phyloP scores from a whole-genome alignment of 768 basidiomycete species.

The Panaeolus cyanescens region DNA sequence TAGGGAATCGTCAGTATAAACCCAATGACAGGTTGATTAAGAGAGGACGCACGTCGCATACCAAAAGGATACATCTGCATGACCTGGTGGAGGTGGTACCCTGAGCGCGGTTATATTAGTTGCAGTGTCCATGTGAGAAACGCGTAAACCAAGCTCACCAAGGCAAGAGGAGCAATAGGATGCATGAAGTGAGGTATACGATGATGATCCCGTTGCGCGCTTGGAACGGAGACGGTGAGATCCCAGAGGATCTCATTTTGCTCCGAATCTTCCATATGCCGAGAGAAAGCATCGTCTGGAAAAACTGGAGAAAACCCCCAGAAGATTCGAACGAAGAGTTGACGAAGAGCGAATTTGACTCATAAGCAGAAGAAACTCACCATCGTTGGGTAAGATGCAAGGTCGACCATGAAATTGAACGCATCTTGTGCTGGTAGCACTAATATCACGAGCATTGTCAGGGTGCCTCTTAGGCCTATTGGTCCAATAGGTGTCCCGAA shows the following conservation, averaged over 20 bases:
- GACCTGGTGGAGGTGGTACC: slow-evolving; percentile 37
- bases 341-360: no score
- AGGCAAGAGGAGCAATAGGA: slow-evolving; percentile 32
- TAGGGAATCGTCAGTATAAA: not conserved
- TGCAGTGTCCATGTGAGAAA: not conserved
- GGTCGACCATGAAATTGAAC: slow-evolving; percentile 40
- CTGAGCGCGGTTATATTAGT: slow-evolving; percentile 14
- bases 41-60: slow-evolving; percentile 34
- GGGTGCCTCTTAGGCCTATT: slow-evolving; percentile 36
- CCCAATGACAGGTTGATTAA: not conserved
- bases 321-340: not conserved
- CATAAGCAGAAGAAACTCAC: no score
- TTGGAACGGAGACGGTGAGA: slow-evolving; percentile 25
- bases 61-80: slow-evolving; percentile 40
- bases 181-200: slow-evolving; percentile 26
- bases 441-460: slow-evolving; percentile 44
- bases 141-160: slow-evolving; percentile 21
- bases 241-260: slow-evolving; percentile 18
- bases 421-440: slow-evolving; percentile 36
- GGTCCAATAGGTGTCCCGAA: slow-evolving; percentile 51
- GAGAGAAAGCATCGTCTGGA: slow-evolving; percentile 28
- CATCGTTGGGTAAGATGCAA: slow-evolving; percentile 39
- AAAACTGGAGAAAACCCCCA: slow-evolving; percentile 19
- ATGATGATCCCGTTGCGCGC: slow-evolving; percentile 24
- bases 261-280: slow-evolving; percentile 33